Evolutionary conservation across 345 rosid genomes (phyloP), one percentile per base, ranked within the genome.

Genomic region (Melaleuca alternifolia): DNA sequence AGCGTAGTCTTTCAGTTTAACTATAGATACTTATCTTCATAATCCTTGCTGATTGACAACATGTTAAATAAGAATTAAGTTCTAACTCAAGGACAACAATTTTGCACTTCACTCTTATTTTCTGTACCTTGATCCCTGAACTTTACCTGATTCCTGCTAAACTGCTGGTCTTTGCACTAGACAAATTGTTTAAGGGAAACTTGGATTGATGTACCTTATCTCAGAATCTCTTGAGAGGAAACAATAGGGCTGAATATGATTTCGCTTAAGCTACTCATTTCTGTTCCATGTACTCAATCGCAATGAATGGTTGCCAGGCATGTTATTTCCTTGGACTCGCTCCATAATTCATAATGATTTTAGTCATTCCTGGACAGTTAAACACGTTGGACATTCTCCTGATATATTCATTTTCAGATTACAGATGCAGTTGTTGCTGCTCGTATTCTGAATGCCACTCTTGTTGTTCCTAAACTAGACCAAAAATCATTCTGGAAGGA

Each of bases 341-440:
- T 84, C 37, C 54, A 77, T 11, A 54, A 83, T 85, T 11, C 59
- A 13, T 14, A 11, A 59, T 24, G 86, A 37, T 10, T 54, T 52
- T 50, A 51, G 51, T 81, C 21, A 53, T 23, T 71, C n/a, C 83
- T 81, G 61, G 86, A 56, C 59, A 11, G 86, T 86, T 79, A 84
- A 89, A 84, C 83, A 86, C 85, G 83, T 48, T 84, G n/a, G 37
- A 71, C 81, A 71, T 33, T 51, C 56, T 52, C 48, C 41, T 9
- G 51, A 54, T 53, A n/a, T n/a, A 28, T 87, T 82, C 51, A 41
- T 89, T 89, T 86, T 83, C 94, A 98, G 99, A 98, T 98, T 61
- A 93, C 95, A 33, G 99, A 98, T 93, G 97, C 99, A 90, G 99
- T 95, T 91, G 99, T 94, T 90, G 99, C 99, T 89, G 98, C 99